A percentile compares a stretch with the other conserved stretches of the same genome.
Conservation (phyloP, 2,329 filamentous ascomycete genomes). For the Fusarium sp. region DNA sequence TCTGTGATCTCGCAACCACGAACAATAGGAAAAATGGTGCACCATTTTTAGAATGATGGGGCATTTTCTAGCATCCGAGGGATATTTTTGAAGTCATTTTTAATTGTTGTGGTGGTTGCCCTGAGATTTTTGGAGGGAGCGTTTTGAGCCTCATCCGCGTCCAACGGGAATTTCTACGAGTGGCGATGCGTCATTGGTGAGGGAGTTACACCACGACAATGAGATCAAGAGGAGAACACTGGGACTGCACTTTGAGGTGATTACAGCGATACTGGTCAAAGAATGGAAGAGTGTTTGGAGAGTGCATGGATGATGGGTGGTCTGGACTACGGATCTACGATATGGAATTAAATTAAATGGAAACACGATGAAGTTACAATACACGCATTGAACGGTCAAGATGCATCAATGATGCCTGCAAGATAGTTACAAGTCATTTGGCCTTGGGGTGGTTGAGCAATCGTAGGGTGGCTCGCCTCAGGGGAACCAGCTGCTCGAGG, state of each 20-base stretch:
- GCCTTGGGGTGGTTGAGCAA: background rate
- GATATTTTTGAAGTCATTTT: constrained; percentile 9
- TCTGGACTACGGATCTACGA: background rate
- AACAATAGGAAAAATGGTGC: constrained; percentile 2
- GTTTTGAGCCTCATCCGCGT: constrained; percentile 1
- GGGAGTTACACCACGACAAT: background rate
- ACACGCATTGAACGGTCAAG: accelerated
- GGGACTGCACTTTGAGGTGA: accelerated
- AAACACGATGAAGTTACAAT: accelerated
- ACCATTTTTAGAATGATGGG: background rate
- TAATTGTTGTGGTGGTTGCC: constrained; percentile 35
- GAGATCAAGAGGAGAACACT: accelerated
- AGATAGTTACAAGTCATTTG: background rate
- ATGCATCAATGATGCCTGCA: accelerated
- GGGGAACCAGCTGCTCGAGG: constrained; percentile 14
- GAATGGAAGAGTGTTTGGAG: background rate
- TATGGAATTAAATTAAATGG: background rate
- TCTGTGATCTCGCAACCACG: constrained; percentile 19
- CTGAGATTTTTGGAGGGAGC: constrained; percentile 19
- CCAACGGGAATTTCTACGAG: background rate
- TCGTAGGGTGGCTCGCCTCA: constrained; percentile 10
- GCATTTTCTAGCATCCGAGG: constrained; percentile 3
- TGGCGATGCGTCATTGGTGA: background rate
- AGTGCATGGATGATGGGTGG: background rate
- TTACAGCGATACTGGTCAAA: no score